These are phyloP conservation scores for Erodium texanum DNA, from an alignment of 441 rosid genomes.

Conservation along the genomic window DNA sequence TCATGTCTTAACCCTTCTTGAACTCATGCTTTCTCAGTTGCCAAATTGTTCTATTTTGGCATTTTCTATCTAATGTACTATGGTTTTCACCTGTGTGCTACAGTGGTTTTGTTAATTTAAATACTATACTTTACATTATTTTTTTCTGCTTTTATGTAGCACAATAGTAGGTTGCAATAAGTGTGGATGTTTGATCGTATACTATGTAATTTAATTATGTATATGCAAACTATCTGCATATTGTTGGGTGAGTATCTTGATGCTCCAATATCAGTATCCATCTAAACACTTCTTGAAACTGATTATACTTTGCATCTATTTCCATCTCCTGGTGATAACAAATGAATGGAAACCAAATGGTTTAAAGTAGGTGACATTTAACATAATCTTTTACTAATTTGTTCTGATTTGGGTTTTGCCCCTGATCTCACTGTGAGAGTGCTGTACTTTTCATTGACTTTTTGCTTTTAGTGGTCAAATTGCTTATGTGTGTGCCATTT, in stretches of 20 bases:
- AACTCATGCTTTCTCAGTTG: not conserved
- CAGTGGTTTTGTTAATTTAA: not conserved
- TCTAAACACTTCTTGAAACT: not conserved
- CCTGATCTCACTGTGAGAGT: not conserved
- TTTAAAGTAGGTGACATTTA: not conserved
- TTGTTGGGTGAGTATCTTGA: not conserved
- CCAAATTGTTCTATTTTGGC: not conserved
- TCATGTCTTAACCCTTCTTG: no score
- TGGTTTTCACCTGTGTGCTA: not conserved
- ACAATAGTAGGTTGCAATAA: not conserved
- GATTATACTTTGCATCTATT: not conserved
- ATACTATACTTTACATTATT: not conserved
- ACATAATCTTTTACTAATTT: not conserved
- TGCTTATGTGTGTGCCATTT: conserved; percentile 3
- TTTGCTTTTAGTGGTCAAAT: not conserved
- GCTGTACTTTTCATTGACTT: not conserved
- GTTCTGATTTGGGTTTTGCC: not conserved
- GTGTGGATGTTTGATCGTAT: not conserved
- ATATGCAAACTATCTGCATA: not conserved
- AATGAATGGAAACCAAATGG: not conserved
- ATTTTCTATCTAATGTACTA: not conserved
- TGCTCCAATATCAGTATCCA: not conserved
- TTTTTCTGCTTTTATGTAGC: not conserved
- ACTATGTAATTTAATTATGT: not conserved
- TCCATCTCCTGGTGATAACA: not conserved